Conservation (phyloP, 2,329 filamentous ascomycete species). For the Falciphora oryzae region DNA sequence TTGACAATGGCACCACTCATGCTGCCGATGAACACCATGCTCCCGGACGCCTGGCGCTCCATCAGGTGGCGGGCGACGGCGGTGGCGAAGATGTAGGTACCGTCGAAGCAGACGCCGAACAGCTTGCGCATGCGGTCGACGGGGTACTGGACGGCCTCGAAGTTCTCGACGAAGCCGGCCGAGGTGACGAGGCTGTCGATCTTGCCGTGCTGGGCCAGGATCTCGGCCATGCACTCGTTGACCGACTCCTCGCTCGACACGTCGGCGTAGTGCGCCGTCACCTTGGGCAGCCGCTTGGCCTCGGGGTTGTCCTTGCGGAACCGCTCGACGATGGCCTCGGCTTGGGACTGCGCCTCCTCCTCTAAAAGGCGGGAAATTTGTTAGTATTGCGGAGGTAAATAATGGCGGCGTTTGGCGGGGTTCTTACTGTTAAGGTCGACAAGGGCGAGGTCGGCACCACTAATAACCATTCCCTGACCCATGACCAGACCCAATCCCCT, state of each 20-base stretch:
- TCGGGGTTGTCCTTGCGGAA: slow-evolving; percentile 78
- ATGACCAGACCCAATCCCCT: slow-evolving; percentile 87
- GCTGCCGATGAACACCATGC: slow-evolving; percentile 91
- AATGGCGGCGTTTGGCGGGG: no score
- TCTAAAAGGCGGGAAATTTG: slow-evolving; percentile 40
- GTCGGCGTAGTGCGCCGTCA: slow-evolving; percentile 87
- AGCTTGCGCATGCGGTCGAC: slow-evolving; percentile 88
- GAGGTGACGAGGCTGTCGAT: slow-evolving; percentile 92
- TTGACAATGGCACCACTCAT: slow-evolving; percentile 95
- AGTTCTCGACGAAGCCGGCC: slow-evolving; percentile 96
- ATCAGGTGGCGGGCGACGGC: slow-evolving; percentile 84
- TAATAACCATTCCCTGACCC: slow-evolving; percentile 84
- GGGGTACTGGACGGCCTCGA: slow-evolving; percentile 84
- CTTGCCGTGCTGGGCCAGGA: slow-evolving; percentile 66
- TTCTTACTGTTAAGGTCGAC: slow-evolving; percentile 83
- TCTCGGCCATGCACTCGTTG: slow-evolving; percentile 63
- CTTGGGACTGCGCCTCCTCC: slow-evolving; percentile 77
- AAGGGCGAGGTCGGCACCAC: slow-evolving; percentile 82
- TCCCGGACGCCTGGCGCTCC: slow-evolving; percentile 70
- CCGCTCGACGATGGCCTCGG: slow-evolving; percentile 63
- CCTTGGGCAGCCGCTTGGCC: slow-evolving; percentile 66
- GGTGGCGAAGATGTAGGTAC: slow-evolving; percentile 83
- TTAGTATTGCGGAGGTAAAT: no score
- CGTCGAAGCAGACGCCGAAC: slow-evolving; percentile 89
- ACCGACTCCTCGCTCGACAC: slow-evolving; percentile 78